These are phyloP conservation scores for Eucalyptus decipiens DNA, from an alignment of 345 rosid species.

Conservation along the genomic window DNA sequence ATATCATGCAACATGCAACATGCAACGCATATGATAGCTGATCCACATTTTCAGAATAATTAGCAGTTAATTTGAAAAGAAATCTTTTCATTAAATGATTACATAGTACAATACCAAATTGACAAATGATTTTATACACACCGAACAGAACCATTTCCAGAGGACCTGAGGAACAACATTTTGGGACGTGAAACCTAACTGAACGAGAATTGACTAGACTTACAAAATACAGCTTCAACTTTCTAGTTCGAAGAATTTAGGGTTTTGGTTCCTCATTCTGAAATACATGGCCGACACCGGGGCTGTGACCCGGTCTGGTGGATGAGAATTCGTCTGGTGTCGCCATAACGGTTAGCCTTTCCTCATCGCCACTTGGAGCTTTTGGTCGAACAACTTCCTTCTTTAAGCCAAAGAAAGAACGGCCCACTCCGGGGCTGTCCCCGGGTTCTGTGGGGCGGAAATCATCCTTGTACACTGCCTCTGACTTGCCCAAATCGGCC, in stretches of 20 bases:
- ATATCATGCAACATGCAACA: background rate
- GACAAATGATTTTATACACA: background rate
- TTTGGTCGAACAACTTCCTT: background rate
- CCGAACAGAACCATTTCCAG: background rate
- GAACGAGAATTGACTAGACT: background rate
- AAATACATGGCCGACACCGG: slow-evolving; percentile 32
- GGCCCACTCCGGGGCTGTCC: slow-evolving; percentile 26
- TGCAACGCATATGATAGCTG: background rate
- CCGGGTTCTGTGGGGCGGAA: slow-evolving; percentile 24
- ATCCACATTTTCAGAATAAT: background rate
- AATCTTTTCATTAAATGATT: background rate
- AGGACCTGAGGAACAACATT: background rate
- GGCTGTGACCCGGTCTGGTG: slow-evolving; percentile 47
- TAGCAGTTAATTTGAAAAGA: background rate
- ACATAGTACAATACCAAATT: background rate
- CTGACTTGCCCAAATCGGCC: background rate
- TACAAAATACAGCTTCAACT: background rate
- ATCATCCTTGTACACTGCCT: background rate
- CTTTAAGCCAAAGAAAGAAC: background rate
- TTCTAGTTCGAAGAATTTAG: background rate
- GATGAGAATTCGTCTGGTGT: slow-evolving; percentile 6
- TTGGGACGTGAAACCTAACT: background rate
- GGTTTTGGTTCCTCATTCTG: slow-evolving; percentile 13
- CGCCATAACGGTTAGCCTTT: slow-evolving; percentile 2
- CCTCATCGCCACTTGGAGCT: background rate